Evolutionary conservation across 225 moss, liverwort and hornwort genomes (phyloP), one percentile per base, ranked within the genome.

Genomic region (Straminergon stramineum): DNA sequence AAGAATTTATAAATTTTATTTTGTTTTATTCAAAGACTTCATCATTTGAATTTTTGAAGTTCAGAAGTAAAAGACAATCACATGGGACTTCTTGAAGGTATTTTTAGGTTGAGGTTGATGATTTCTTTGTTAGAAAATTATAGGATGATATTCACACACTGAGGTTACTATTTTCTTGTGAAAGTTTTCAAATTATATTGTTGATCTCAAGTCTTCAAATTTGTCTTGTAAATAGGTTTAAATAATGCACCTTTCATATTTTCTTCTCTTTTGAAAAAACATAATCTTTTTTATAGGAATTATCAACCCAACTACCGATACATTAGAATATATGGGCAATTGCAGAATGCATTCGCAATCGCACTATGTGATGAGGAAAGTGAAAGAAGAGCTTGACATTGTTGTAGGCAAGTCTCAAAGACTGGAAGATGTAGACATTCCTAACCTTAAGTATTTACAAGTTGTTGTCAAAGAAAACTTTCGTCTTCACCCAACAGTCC

Each of bases 211-310:
- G 5, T 35, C 10, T 35, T 10, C 1, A 35, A 41, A 13, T 71
- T n/a, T 4, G 1, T 41, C 41, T 39, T 41, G 4, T 15, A 1
- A 3, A 41, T 8, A 14, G 4, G 5, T 26, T n/a, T 13, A 1
- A 41, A 39, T 26, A 15, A 26, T 2, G 3, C 8, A 26, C 8
- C 9, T 26, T 71, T 41, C 8, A 71, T 41, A 14, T 41, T 41
- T 41, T 14, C 9, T 15, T 15, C 8, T 41, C 15, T 71, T 41
- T 41, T 71, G 15, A 71, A 26, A 71, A 24, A 8, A n/a, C 17
- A 41, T 14, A 3, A 24, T 15, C 14, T 14, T 5, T 71, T n/a
- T 71, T n/a, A 39, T 4, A 39, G 3, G 6, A 39, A 14, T 41
- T 26, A 41, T 26, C 1, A 41, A 3, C 1, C 1, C 71, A 27